Percentiles rank a stretch among this genome's conserved stretches.
Evolutionary conservation across 2,329 filamentous ascomycete species (phyloP).

Genomic region (Teratosphaeria pseudoeucalypti): DNA sequence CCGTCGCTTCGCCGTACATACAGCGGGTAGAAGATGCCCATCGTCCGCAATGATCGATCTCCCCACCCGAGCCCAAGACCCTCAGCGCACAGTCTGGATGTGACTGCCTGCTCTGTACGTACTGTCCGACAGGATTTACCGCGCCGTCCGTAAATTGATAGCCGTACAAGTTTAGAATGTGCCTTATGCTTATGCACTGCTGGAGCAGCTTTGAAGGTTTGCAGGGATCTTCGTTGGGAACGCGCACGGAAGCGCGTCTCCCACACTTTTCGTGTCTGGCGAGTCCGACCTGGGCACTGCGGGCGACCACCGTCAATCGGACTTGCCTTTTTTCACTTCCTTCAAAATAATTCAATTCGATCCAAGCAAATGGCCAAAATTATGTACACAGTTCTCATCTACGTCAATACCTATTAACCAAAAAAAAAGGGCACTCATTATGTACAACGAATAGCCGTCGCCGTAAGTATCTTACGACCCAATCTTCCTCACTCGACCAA

Average conservation of each 20-base stretch:
- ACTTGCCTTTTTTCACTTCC: no score
- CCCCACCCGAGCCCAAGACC: not conserved
- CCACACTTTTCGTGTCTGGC: not conserved
- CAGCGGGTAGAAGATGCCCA: constrained; percentile 39
- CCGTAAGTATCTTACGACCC: not conserved
- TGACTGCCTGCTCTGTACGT: not conserved
- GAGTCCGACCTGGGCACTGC: no score
- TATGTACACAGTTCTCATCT: no score
- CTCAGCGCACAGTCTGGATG: not conserved
- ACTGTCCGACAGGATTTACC: no score
- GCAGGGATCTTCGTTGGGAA: not conserved
- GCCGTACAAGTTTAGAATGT: not conserved
- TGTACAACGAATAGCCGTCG: not conserved
- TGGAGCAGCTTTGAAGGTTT: not conserved
- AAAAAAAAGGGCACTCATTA: not conserved
- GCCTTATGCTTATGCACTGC: not conserved
- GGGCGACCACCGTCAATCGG: no score
- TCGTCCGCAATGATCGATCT: constrained; percentile 6
- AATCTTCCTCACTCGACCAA: not conserved
- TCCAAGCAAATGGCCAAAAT: not conserved
- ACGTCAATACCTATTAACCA: no score
- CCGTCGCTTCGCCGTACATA: constrained; percentile 41
- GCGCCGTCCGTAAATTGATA: not conserved
- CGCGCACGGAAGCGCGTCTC: not conserved
- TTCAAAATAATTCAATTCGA: no score